These are phyloP conservation scores for Coprinellus micaceus DNA, from an alignment of 768 basidiomycete genomes.

Conservation along the genomic window DNA sequence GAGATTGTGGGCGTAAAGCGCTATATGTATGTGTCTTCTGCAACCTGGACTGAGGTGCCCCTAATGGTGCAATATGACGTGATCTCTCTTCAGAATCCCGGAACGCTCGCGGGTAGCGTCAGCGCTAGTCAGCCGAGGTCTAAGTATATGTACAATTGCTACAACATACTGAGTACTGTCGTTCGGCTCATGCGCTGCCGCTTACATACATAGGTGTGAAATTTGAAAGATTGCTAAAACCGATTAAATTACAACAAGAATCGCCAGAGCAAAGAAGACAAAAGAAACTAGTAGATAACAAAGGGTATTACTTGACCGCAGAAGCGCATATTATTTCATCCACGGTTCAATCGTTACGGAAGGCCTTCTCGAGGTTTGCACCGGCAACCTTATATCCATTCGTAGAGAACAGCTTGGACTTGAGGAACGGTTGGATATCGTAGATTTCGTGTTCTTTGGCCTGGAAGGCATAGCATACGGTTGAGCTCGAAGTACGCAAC, in stretches of 20 bases:
- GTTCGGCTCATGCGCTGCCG: no score
- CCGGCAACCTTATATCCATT: slow-evolving; percentile 84
- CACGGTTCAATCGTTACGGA: background rate
- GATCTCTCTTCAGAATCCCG: slow-evolving; percentile 8
- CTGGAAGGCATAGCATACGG: slow-evolving; percentile 35
- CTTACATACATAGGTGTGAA: no score
- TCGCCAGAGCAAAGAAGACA: background rate
- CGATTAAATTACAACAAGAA: background rate
- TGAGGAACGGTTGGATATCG: slow-evolving; percentile 82
- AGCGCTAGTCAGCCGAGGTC: background rate
- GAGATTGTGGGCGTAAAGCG: background rate
- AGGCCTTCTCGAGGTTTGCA: slow-evolving; percentile 70
- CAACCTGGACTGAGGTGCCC: background rate
- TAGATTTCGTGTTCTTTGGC: slow-evolving; percentile 97
- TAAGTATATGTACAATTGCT: no score
- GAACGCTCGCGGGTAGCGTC: background rate
- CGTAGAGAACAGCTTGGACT: slow-evolving; percentile 75
- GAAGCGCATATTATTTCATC: background rate
- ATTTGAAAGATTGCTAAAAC: no score
- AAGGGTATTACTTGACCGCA: background rate
- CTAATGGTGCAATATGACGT: slow-evolving; percentile 17
- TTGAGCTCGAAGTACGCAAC: background rate
- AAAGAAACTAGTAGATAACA: background rate
- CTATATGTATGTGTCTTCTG: background rate
- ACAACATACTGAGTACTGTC: no score